Evolutionary conservation across 2,329 filamentous ascomycete genomes (phyloP).

Genomic region (Teratosphaeria nubilosa): DNA sequence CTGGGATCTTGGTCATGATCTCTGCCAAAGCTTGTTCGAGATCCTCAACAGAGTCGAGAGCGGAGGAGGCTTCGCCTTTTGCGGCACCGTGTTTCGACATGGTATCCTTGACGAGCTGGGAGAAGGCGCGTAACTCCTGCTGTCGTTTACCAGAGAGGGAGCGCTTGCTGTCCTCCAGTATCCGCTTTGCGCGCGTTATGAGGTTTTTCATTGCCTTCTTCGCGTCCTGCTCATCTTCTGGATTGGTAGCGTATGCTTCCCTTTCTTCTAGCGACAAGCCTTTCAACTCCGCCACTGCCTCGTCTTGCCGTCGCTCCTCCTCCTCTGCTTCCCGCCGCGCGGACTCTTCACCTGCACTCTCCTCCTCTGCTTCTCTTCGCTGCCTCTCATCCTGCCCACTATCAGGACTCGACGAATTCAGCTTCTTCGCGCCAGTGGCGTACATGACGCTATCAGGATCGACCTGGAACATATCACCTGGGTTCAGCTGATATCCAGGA

Average conservation of each 20-base stretch:
- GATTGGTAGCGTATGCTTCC: conserved; percentile 11
- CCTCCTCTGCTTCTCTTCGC: conserved; percentile 8
- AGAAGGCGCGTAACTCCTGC: conserved; percentile 63
- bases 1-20: conserved; percentile 37
- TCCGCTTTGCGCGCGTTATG: conserved; percentile 48
- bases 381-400: conserved; percentile 13
- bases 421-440: conserved; percentile 61
- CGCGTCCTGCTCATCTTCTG: conserved; percentile 27
- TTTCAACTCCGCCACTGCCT: conserved; percentile 9
- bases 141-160: conserved; percentile 60
- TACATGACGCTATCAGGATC: conserved; percentile 79
- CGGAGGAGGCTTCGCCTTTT: conserved; percentile 5
- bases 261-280: conserved; percentile 4
- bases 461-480: conserved; percentile 96
- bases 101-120: conserved; percentile 53
- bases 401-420: conserved; percentile 19
- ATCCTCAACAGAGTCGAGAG: conserved; percentile 9
- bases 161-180: conserved; percentile 43
- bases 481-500: conserved; percentile 88
- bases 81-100: conserved; percentile 42
- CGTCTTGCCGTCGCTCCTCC: conserved; percentile 14
- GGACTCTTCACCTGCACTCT: conserved; percentile 1
- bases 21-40: conserved; percentile 27
- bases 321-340: conserved; percentile 10
- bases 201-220: conserved; percentile 44